Evolutionary conservation across 192 early-diverging fungal genomes (phyloP).

Genomic region (Coemansia sp.): DNA sequence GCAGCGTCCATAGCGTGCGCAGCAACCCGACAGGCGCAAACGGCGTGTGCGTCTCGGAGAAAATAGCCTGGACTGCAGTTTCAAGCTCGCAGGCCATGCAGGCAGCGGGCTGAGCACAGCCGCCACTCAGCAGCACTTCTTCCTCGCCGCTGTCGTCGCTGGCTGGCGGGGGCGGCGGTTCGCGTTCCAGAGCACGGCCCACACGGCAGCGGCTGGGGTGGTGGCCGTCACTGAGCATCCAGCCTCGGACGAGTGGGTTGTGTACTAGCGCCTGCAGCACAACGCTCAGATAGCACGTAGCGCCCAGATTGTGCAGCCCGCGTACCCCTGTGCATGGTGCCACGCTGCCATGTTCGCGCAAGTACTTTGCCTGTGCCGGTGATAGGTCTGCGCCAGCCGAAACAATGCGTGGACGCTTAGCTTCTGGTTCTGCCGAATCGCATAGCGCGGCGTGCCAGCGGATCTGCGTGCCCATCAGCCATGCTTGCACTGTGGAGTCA

Average conservation of each 20-base stretch:
- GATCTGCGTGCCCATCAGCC: constrained; percentile 46
- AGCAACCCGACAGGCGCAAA: constrained; percentile 83
- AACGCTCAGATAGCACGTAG: constrained; percentile 95
- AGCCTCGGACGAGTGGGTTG: constrained; percentile 84
- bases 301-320: constrained; percentile 90
- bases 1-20: constrained; percentile 85
- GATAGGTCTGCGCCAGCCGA: constrained; percentile 25
- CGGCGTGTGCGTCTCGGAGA: constrained; percentile 65
- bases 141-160: constrained; percentile 6
- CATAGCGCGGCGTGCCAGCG: constrained; percentile 47
- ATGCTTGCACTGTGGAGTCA: constrained; percentile 67
- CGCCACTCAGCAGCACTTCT: constrained; percentile 14
- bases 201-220: constrained; percentile 61
- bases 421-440: constrained; percentile 35
- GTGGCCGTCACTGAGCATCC: constrained; percentile 92
- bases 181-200: constrained; percentile 2
- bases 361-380: constrained; percentile 37
- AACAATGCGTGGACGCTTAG: constrained; percentile 35
- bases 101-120: constrained; percentile 1
- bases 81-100: constrained; percentile 97
- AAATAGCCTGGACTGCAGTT: constrained; percentile 72
- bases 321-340: constrained; percentile 63
- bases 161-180: constrained; percentile 11
- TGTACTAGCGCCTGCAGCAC: constrained; percentile 89
- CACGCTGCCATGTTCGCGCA: constrained; percentile 35